Evolutionary conservation across 2,329 filamentous ascomycete species (phyloP), one percentile per base, ranked within the genome.

Genomic region (Chaetomiaceae sp.): DNA sequence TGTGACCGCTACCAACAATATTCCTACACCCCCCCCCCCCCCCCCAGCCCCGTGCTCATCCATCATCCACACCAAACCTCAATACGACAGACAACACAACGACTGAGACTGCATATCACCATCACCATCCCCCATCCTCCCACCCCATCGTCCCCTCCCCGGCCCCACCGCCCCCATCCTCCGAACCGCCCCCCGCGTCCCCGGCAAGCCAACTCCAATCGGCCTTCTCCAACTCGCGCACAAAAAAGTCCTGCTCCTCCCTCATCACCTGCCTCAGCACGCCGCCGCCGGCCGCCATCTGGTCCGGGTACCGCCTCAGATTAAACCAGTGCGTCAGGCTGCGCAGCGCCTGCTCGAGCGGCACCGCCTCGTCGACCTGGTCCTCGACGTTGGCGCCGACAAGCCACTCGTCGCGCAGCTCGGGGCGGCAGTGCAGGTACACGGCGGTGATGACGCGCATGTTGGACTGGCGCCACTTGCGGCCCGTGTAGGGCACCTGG

Each of bases 361-460:
- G 92, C 62, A 97, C 74, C 13, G 91, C 89, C 66, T 95, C 89
- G 65, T 97, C 94, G 1, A 97, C 90, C 61, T 96, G 92, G 1
- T 87, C 89, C 63, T 99, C 94, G 1, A 97, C 85, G 66, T 96
- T 91, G 55, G 86, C 87, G 5, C 92, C 92, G 0, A 89, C 85
- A 1, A 97, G 78, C 92, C 94, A 97, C 71, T 96, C 94, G 66
- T 99, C 94, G 27, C 92, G 81, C 41, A 99, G 77, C 68, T 97
- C 92, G 0, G 92, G 92, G 7, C 90, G 81, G 66, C 92, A 96
- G 71, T 96, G 89, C 44, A 99, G 77, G 69, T 96, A 99, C 1
- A 99, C 89, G 3, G 91, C 90, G 0, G 94, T 99, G 66, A 99
- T 99, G 65, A 97, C 91, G 51, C 92, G 88, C 94, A 99, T 99